phyloP scores from a whole-genome alignment of 2,329 filamentous ascomycete genomes.

The Orbilia ellipsospora region DNA sequence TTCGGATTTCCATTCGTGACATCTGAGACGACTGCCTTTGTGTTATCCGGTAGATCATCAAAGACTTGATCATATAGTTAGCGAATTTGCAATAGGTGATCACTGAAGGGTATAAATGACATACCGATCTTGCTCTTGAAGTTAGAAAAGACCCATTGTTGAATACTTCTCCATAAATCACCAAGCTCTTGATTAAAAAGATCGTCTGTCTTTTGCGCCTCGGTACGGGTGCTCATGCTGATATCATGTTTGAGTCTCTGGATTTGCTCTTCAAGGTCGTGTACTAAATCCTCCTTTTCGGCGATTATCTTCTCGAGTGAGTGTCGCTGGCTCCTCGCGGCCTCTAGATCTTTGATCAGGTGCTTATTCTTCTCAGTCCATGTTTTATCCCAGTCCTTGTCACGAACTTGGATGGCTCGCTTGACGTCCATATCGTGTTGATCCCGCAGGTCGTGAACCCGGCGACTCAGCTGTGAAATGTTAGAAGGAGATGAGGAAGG shows the following conservation, averaged over 20 bases:
- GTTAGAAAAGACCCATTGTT: conserved; percentile 52
- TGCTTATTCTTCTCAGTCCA: conserved; percentile 55
- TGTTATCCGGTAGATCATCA: conserved; percentile 41
- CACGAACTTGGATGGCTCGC: conserved; percentile 47
- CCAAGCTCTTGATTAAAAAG: conserved; percentile 52
- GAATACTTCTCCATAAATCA: conserved; percentile 49
- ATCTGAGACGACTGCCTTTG: conserved; percentile 17
- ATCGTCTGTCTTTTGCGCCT: conserved; percentile 53
- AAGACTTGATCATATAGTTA: conserved; percentile 27
- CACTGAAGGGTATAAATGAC: conserved; percentile 5
- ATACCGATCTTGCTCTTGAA: conserved; percentile 54
- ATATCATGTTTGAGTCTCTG: conserved; percentile 52
- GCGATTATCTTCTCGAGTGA: conserved; percentile 53
- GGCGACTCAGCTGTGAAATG: conserved; percentile 38
- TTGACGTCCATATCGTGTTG: conserved; percentile 52
- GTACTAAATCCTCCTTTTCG: conserved; percentile 48
- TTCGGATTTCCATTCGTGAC: conserved; percentile 52
- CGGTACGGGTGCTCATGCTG: conserved; percentile 51
- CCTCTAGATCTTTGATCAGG: conserved; percentile 52
- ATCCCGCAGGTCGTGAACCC: conserved; percentile 40
- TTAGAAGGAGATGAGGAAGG: conserved; percentile 9
- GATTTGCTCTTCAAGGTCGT: conserved; percentile 51
- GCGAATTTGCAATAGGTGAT: background rate
- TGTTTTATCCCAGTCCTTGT: conserved; percentile 55
- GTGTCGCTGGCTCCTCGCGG: conserved; percentile 47